Base-by-base conservation (phyloP, 164 flowering plant species). In the Nelumbo lutea region DNA sequence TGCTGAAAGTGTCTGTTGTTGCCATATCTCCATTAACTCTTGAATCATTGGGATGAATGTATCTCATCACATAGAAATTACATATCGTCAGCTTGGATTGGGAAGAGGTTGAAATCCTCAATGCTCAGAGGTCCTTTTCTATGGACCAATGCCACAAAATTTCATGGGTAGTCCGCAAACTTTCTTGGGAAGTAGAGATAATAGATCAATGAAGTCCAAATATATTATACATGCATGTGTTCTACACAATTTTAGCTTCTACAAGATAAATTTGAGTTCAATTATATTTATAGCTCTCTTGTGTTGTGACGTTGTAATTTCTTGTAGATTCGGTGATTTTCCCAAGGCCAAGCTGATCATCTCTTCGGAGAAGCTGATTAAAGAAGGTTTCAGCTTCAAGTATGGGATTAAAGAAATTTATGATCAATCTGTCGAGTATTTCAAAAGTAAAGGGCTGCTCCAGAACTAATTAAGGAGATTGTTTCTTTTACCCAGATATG, bases 371-470 rank as follows among this genome's bases (percentile, higher is more conserved):
- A 87, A 87, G 79, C 87, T 88, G 1, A 59, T 77, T 39, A 82
- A 81, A 27, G 91, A 86, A 76, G 97, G 97, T 14, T 88, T 90
- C 85, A 79, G 73, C 62, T 91, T 86, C 79, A 85, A 87, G 78
- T 85, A 82, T 65, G 86, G 88, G 46, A 77, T 87, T 14, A 87
- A 89, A 68, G 86, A 86, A 9, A 79, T 86, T 5, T 91, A 82
- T 51, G 93, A 89, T 63, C 80, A 86, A 58, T 66, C 85, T 3
- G 74, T 87, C 38, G 91, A 85, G 77, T 90, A 83, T 66, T 75
- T 85, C 69, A 85, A 82, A 76, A 61, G 77, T 6, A 80, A 78
- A 59, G 87, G 87, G 51, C 40, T 87, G 42, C 70, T 87, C 77
- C 67, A 78, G 70, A 63, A 76, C 42, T 82, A 69, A 81, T 44